Conservation (phyloP, 1,284 basidiomycete species). For the Cutaneotrichosporon dermatis region DNA sequence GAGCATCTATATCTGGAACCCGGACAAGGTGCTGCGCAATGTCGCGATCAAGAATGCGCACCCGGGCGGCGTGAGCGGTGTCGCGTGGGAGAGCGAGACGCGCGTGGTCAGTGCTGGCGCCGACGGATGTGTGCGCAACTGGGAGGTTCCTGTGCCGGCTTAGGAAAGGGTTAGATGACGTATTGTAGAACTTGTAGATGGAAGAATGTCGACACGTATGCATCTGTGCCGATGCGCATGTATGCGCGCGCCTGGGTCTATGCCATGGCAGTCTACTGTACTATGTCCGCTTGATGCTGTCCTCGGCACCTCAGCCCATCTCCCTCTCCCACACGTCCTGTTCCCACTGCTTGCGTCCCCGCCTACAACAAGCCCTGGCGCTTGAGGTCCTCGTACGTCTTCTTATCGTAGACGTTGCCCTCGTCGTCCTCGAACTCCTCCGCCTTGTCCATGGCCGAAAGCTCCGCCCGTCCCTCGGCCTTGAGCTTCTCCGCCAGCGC, state of each 20-base stretch:
- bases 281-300: no score
- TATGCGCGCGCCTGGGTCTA: no score
- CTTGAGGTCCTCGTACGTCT: constrained; percentile 48
- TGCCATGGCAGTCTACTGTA: neutral
- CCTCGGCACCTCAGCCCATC: no score
- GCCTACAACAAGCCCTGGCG: constrained; percentile 44
- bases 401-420: constrained; percentile 67
- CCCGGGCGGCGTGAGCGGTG: constrained; percentile 73
- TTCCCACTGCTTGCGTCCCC: no score
- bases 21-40: constrained; percentile 69
- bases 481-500: constrained; percentile 92
- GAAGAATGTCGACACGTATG: neutral
- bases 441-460: constrained; percentile 85
- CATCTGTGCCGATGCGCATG: neutral
- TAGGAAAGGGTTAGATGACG: neutral
- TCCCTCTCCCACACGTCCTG: no score
- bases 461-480: constrained; percentile 83
- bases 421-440: constrained; percentile 96
- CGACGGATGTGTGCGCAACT: constrained; percentile 74
- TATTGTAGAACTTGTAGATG: neutral
- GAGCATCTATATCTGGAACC: constrained; percentile 83
- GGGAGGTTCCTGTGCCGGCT: constrained; percentile 46
- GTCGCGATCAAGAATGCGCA: constrained; percentile 80
- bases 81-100: constrained; percentile 67
- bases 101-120: constrained; percentile 71